These are phyloP conservation scores for Sphagnum contortum DNA, from an alignment of 225 moss, liverwort and hornwort species.

Conservation along the genomic window DNA sequence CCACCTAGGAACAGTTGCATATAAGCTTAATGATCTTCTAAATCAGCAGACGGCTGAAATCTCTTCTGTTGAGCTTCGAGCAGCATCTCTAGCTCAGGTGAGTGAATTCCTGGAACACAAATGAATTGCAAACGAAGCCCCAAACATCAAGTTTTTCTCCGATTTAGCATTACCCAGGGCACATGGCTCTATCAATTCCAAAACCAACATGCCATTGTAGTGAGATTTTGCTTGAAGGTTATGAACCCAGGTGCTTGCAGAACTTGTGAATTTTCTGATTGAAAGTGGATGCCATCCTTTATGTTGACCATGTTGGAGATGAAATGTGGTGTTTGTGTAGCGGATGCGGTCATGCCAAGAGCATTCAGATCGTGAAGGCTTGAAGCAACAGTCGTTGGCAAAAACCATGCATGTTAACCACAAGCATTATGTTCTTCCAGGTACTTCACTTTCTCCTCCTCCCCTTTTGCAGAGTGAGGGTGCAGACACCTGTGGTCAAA, in stretches of 20 bases:
- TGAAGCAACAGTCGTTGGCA: slow-evolving; percentile 96
- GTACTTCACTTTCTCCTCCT: slow-evolving; percentile 9
- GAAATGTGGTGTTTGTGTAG: slow-evolving; percentile 20
- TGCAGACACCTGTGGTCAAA: too few species aligned
- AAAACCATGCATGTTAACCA: slow-evolving; percentile 96
- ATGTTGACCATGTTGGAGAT: background rate
- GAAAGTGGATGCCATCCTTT: background rate
- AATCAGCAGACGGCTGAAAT: slow-evolving; percentile 79
- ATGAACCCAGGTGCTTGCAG: background rate
- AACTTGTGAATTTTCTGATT: background rate
- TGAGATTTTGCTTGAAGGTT: background rate
- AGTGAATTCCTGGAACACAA: too few species aligned
- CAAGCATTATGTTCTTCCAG: slow-evolving; percentile 91
- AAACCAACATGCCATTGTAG: too few species aligned
- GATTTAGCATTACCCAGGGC: background rate
- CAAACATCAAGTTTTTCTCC: background rate
- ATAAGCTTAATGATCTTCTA: slow-evolving; percentile 93
- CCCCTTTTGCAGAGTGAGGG: too few species aligned
- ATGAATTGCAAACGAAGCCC: too few species aligned
- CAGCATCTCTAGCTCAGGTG: slow-evolving; percentile 87
- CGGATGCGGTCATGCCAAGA: slow-evolving; percentile 98
- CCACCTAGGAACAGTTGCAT: slow-evolving; percentile 95
- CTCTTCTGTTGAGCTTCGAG: slow-evolving; percentile 76
- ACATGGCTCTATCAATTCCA: background rate
- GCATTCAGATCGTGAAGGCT: slow-evolving; percentile 98